These are phyloP conservation scores for Aphanomyces cochlioides DNA, from an alignment of 352 stramenopile genomes.

Conservation along the genomic window DNA sequence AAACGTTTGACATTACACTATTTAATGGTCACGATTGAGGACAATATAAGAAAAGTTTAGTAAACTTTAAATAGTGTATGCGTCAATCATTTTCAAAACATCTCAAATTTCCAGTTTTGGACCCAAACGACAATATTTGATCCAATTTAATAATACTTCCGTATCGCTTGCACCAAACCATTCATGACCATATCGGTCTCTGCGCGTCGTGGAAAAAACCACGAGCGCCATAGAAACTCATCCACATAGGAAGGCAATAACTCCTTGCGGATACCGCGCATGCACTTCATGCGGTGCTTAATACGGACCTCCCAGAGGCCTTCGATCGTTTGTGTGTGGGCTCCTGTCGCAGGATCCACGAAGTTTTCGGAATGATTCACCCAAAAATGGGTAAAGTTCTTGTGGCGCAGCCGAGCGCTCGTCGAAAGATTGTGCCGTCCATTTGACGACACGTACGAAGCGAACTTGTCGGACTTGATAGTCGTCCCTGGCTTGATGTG, in stretches of 20 bases:
- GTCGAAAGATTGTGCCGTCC: slow-evolving; percentile 32
- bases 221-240: neutral
- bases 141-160: neutral
- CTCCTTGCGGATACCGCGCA: neutral
- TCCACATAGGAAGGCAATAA: neutral
- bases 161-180: neutral
- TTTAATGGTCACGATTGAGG: no score
- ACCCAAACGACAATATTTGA: no score
- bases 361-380: neutral
- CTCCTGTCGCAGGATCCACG: neutral
- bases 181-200: neutral
- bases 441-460: slow-evolving; percentile 31
- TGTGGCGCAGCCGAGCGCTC: slow-evolving; percentile 23
- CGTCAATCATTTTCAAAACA: no score
- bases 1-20: no score
- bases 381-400: slow-evolving; percentile 8
- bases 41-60: no score
- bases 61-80: no score
- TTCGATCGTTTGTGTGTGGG: neutral
- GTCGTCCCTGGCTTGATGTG: slow-evolving; percentile 2
- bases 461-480: slow-evolving; percentile 35
- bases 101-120: no score
- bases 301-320: neutral
- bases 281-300: neutral
- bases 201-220: neutral